phyloP scores from a whole-genome alignment of 2,329 filamentous ascomycete genomes.

The Myriosclerotinia curreyana region DNA sequence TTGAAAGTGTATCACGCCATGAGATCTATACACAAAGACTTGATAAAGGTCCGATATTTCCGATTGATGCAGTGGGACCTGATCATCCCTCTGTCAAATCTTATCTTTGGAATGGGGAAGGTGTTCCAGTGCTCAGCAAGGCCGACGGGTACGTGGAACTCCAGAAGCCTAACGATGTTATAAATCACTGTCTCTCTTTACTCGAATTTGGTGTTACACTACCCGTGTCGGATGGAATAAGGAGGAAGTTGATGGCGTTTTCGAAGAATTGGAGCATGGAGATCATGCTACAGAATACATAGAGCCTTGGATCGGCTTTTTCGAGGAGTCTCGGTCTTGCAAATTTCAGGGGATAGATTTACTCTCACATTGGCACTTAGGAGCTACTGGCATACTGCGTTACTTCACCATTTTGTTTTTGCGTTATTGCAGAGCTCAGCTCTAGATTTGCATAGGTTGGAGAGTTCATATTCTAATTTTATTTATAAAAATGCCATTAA shows the following conservation, averaged over 20 bases:
- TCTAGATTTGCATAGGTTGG: not conserved
- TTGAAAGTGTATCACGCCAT: constrained; percentile 54
- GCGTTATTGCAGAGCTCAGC: not conserved
- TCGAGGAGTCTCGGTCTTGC: constrained; percentile 36
- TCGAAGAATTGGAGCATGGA: constrained; percentile 36
- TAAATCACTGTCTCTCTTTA: constrained; percentile 51
- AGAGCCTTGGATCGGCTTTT: constrained; percentile 40
- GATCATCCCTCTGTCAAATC: constrained; percentile 51
- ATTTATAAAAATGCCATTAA: not conserved
- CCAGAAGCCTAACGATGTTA: constrained; percentile 48
- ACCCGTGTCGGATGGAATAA: constrained; percentile 53
- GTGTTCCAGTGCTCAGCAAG: constrained; percentile 49
- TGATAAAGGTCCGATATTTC: constrained; percentile 44
- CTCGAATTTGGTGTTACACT: constrained; percentile 52
- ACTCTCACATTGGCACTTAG: not conserved
- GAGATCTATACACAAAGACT: constrained; percentile 41
- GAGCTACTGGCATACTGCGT: not conserved
- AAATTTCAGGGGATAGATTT: constrained; percentile 3
- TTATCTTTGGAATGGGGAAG: constrained; percentile 53
- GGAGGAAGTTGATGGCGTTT: constrained; percentile 49
- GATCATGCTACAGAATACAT: constrained; percentile 26
- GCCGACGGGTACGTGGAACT: constrained; percentile 47
- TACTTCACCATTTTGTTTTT: constrained; percentile 1
- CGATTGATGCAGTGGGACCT: constrained; percentile 49
- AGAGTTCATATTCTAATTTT: not conserved